Base-by-base conservation (phyloP, 2,329 filamentous ascomycete genomes). In the Trichoderma sp. region DNA sequence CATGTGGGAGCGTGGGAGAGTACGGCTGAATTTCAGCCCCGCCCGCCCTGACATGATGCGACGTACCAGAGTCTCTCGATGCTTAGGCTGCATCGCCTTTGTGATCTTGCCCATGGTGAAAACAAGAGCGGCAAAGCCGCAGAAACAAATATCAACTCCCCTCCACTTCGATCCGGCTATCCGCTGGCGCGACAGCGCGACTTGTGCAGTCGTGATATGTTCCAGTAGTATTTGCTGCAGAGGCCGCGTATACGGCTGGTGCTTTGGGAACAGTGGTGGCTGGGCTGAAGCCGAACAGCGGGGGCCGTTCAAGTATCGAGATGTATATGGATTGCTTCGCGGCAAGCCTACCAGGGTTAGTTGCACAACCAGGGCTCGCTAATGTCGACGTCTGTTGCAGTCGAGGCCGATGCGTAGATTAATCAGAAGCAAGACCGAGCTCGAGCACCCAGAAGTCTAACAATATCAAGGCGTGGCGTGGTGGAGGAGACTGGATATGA, bases 61-160 rank as follows among this genome's bases (percentile, higher is more conserved):
- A 76, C 89, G 84, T 86, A 93, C 91, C 88, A 92, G 81, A 35
- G 90, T 92, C 85, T 93, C 91, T 85, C 87, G 88, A 83, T 93
- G 91, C 86, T 92, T 93, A 76, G 87, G 82, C 85, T 92, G 91
- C 86, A 92, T 91, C 79, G 87, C 85, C 86, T 93, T 93, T 75
- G 88, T 90, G 81, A 93, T 93, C 85, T 91, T 92, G 82, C 89
- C 91, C 91, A 93, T 93, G 81, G 79, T 91, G 87, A 87, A 84
- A 82, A 82, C 83, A 82, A 83, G 83, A 83, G 90, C 90, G 90
- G 90, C 89, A 85, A 84, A 84, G 89, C 90, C 89, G 89, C 90
- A 81, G 82, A 82, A 80, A 81, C 80, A 81, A 81, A 82, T 81
- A 83, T 84, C 85, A 85, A 81, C 85, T 87, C 88, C 89, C 89